These are phyloP conservation scores for Fusarium incarnatum DNA, from an alignment of 2,329 filamentous ascomycete species.

Conservation along the genomic window DNA sequence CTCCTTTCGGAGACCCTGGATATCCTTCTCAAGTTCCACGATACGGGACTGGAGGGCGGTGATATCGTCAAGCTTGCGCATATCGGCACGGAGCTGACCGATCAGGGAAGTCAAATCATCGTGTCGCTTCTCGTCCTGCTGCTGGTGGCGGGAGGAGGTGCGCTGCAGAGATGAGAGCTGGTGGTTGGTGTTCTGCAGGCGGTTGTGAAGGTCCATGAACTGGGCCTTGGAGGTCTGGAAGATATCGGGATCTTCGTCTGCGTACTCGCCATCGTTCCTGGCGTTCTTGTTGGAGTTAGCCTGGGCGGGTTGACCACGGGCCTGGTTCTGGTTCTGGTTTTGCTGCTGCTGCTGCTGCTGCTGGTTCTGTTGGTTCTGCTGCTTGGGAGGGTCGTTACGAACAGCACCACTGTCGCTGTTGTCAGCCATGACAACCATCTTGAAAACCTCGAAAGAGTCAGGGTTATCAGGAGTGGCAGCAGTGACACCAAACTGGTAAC, in stretches of 20 bases:
- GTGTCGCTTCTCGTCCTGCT: constrained; percentile 67
- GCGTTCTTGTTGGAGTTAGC: constrained; percentile 45
- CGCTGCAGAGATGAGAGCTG: constrained; percentile 73
- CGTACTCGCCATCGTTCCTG: constrained; percentile 55
- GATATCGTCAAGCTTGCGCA: constrained; percentile 61
- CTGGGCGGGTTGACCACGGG: constrained; percentile 14
- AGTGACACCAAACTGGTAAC: constrained; percentile 88
- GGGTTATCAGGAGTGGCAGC: constrained; percentile 91
- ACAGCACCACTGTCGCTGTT: constrained; percentile 46
- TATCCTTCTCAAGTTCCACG: constrained; percentile 67
- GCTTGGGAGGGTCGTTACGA: constrained; percentile 46
- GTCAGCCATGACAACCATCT: constrained; percentile 78
- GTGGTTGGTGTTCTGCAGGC: constrained; percentile 79
- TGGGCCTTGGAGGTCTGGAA: constrained; percentile 68
- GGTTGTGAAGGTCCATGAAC: constrained; percentile 86
- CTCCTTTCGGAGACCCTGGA: constrained; percentile 66
- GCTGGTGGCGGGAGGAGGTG: constrained; percentile 63
- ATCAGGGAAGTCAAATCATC: constrained; percentile 64
- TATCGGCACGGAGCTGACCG: constrained; percentile 58
- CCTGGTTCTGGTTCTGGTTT: constrained; percentile 19
- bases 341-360: neutral
- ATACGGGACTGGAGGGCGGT: constrained; percentile 59
- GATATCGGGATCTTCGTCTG: constrained; percentile 61
- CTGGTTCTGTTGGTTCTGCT: constrained; percentile 41
- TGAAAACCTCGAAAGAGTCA: constrained; percentile 94